Base-by-base conservation (phyloP, 495 filamentous ascomycete genomes). In the Hypoxylon lienhwacheense region DNA sequence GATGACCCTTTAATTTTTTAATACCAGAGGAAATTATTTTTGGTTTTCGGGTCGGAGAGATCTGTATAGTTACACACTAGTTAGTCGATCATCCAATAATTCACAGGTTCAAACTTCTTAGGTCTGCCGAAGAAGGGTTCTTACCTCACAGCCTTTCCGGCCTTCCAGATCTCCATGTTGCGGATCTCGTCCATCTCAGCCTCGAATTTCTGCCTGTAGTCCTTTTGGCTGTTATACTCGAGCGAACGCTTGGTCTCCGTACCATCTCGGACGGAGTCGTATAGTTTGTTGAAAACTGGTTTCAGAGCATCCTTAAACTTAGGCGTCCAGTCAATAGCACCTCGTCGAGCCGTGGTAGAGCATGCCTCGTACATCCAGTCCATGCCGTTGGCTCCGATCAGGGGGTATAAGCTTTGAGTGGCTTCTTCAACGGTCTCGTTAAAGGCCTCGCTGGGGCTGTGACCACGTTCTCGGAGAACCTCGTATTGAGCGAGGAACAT, bases 401-500 rank as follows among this genome's bases (percentile, higher is more conserved):
- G 80, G 49, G 93, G 93, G 82, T 97, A 98, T 53, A 97, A 81
- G 62, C 85, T 89, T 83, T 97, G 95, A 31, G 93, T 98, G 54
- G 93, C 93, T 79, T 98, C 93, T 81, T 98, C 93, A 52, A 98
- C 93, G 59, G 93, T 97, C 89, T 97, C 93, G 82, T 98, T 97
- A 87, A 98, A 97, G 55, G 93, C 93, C 80, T 98, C 95, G 67
- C 87, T 91, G 68, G 93, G 93, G 80, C 80, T 85, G 85, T 98
- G 93, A 74, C 93, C 93, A 61, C 87, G 83, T 84, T 98, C 93
- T 69, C 93, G 93, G 73, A 98, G 91, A 66, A 97, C 93, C 83
- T 98, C 95, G 81, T 98, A 97, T 82, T 98, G 93, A 53, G 93
- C 93, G 62, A 98, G 89, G 87, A 98, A 98, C 93, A 98, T 97